A percentile compares a stretch with the other conserved stretches of the same genome.
These are phyloP conservation scores for Suillus hirtellus DNA, from an alignment of 768 basidiomycete species.

Conservation along the genomic window DNA sequence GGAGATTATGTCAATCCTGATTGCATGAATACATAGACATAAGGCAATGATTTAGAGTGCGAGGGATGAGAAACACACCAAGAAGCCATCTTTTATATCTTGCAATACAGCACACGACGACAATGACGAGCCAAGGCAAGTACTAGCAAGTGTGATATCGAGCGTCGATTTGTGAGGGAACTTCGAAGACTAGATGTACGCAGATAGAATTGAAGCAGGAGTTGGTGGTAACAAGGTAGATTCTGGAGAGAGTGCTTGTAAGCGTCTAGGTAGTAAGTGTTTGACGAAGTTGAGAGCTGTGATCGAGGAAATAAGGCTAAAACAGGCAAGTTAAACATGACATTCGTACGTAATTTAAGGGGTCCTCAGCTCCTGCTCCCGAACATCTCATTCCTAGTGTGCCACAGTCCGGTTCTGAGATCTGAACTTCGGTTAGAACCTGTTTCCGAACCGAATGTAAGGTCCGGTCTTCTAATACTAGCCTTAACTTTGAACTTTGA, in stretches of 20 bases:
- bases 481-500: too few species aligned
- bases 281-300: background rate
- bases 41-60: background rate
- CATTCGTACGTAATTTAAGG: too few species aligned
- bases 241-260: background rate
- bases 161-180: background rate
- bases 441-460: too few species aligned
- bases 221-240: background rate
- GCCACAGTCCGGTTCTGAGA: too few species aligned
- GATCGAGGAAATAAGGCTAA: too few species aligned
- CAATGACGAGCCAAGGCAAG: background rate
- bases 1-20: slow-evolving; percentile 45
- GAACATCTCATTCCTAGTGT: too few species aligned
- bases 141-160: background rate
- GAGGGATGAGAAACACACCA: slow-evolving; percentile 5
- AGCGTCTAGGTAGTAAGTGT: background rate
- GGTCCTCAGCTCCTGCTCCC: too few species aligned
- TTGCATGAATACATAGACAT: background rate
- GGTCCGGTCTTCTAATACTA: too few species aligned
- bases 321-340: too few species aligned
- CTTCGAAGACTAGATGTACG: background rate
- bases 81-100: slow-evolving; percentile 19
- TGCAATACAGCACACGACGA: background rate
- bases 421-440: too few species aligned
- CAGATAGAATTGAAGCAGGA: background rate